Base-by-base conservation (phyloP, 805 yeast species). In the Sporopachydermia quercuum region DNA sequence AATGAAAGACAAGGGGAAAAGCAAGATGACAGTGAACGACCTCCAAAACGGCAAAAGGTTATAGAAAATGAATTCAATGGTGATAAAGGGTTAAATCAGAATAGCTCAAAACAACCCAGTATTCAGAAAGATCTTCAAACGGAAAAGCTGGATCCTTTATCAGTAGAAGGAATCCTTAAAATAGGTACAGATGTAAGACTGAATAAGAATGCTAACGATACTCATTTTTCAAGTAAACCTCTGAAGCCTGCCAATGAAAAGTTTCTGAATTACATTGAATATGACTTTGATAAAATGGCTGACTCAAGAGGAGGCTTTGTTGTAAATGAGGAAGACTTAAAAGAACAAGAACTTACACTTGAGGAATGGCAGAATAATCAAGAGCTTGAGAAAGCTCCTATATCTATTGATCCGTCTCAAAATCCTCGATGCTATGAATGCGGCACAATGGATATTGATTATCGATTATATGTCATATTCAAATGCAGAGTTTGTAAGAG, bases 341-440 rank as follows among this genome's bases (percentile, higher is more conserved):
- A 30, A 16, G 47, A 42, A 14, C 51, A 47, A 11, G 50, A 50
- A 1, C 41, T 51, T 47, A 60, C 71, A 1, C 53, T 72, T 15
- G 76, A 68, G 15, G 74, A 72, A 30, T 71, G 79, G 76, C 66
- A 69, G 45, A 61, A 60, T n/a, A 71, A 71, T 43, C 74, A 73
- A 41, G 48, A 49, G n/a, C 30, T 23, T 23, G 34, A 60, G 55
- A 16, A 44, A 45, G 18, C 34, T 42, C 40, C 40, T 45, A 3
- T 47, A 42, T 5, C 52, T 2, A 17, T 33, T 5, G 42, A 43
- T 15, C 34, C 47, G 15, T 52, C 18, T 47, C 51, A 68, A 34
- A 89, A 93, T 0, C 89, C 93, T 3, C 74, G 71, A 49, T 91
- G 99, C 52, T 68, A 56, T 49, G 96, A 87, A 47, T 91, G 99